These are phyloP conservation scores for Kingdonia uniflora DNA, from an alignment of 164 flowering plant genomes.

Conservation along the genomic window DNA sequence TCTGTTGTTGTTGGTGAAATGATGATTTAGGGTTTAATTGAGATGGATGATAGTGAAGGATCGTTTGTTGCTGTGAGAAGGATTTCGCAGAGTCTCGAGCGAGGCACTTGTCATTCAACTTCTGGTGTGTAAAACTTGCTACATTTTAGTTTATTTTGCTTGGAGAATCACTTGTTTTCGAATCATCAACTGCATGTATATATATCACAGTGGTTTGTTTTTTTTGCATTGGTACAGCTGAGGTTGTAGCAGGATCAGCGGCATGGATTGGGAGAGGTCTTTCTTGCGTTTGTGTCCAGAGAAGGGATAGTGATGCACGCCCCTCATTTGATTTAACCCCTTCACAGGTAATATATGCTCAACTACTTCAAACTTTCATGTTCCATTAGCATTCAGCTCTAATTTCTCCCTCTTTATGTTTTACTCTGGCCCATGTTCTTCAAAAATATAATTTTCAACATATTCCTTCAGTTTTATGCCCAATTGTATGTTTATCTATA, in stretches of 20 bases:
- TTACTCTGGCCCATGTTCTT: no score
- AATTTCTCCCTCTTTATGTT: no score
- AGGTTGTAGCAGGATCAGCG: constrained; percentile 95
- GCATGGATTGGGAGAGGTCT: constrained; percentile 99
- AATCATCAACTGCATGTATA: constrained; percentile 7
- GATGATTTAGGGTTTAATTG: constrained; percentile 41
- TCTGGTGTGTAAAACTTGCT: constrained; percentile 54
- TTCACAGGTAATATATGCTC: constrained; percentile 47
- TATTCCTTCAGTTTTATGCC: no score
- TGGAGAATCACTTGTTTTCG: neutral
- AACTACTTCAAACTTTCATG: no score
- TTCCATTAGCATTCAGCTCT: no score
- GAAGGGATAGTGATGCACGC: constrained; percentile 84
- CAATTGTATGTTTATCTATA: no score
- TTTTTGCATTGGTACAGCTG: constrained; percentile 74
- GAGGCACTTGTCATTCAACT: constrained; percentile 47
- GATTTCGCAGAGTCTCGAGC: constrained; percentile 68
- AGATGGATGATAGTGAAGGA: constrained; percentile 72
- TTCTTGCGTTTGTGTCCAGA: constrained; percentile 97
- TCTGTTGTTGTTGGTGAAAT: constrained; percentile 23
- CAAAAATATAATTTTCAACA: no score
- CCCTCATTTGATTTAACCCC: constrained; percentile 91
- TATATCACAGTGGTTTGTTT: no score
- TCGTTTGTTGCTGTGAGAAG: constrained; percentile 88
- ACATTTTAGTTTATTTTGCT: neutral